Evolutionary conservation across 2,329 filamentous ascomycete species (phyloP).

Genomic region (Hymenoscyphus occultus): DNA sequence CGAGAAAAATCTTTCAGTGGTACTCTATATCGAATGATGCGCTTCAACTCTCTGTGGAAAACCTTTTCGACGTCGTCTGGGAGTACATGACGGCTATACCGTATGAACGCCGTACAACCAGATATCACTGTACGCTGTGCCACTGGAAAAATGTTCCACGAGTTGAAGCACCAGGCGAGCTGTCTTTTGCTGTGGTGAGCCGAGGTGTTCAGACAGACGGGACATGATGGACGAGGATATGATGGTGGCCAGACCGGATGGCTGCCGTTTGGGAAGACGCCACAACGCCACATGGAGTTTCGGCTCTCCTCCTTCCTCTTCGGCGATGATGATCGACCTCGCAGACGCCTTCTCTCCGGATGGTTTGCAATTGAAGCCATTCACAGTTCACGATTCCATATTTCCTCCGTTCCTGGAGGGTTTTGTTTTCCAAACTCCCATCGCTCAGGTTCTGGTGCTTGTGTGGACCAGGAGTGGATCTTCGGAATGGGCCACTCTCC

Average conservation of each 20-base stretch:
- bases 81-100: background rate
- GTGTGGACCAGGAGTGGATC: background rate
- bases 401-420: background rate
- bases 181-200: constrained; percentile 5
- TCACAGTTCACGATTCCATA: background rate
- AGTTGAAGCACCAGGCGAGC: background rate
- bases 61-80: background rate
- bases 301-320: background rate
- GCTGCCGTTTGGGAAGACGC: background rate
- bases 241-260: background rate
- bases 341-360: background rate
- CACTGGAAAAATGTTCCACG: constrained; percentile 1
- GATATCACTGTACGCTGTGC: background rate
- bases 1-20: too few relatives aligned
- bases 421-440: background rate
- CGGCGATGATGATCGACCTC: background rate
- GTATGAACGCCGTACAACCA: background rate
- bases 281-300: background rate
- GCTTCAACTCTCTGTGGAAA: background rate
- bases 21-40: too few relatives aligned
- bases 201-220: background rate
- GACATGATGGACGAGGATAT: background rate
- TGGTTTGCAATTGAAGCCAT: background rate
- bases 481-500: constrained; percentile 14
- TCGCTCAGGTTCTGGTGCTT: background rate